Evolutionary conservation across 441 rosid species (phyloP).

Genomic region (Populus hybrid): DNA sequence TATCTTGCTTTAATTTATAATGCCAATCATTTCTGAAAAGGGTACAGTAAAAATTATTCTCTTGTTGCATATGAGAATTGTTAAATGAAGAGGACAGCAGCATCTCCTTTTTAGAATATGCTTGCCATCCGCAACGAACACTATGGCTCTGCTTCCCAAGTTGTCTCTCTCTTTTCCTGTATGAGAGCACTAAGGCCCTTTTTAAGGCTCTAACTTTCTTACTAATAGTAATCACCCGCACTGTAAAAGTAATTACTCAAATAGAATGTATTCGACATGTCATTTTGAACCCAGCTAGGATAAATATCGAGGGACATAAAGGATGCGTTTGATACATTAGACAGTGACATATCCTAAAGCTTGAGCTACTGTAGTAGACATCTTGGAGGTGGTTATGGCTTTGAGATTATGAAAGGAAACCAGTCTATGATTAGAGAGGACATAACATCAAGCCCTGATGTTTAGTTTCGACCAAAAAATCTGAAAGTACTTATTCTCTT

Average conservation of each 20-base stretch:
- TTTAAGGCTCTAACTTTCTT: slow-evolving; percentile 6
- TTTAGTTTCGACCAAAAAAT: background rate
- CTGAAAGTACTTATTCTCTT: background rate
- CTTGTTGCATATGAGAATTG: background rate
- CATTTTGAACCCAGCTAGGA: slow-evolving; percentile 6
- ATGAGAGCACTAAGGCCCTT: slow-evolving; percentile 3
- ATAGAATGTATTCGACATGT: background rate
- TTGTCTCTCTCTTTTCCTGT: slow-evolving; percentile 1
- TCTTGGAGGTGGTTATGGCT: background rate
- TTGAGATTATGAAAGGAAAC: background rate
- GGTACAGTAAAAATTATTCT: background rate
- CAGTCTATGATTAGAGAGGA: background rate
- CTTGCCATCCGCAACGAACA: slow-evolving; percentile 5
- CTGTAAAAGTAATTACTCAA: background rate
- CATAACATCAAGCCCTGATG: background rate
- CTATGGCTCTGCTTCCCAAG: slow-evolving; percentile 8
- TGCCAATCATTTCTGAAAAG: slow-evolving; percentile 15
- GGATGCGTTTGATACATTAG: no score
- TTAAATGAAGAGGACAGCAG: background rate
- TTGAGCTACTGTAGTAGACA: background rate
- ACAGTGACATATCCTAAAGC: background rate
- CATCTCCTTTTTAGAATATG: slow-evolving; percentile 15
- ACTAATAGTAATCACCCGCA: slow-evolving; percentile 2
- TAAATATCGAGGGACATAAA: background rate
- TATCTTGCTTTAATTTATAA: slow-evolving; percentile 10